Conservation (phyloP, 2,329 filamentous ascomycete genomes). For the Colletotrichum salicis region DNA sequence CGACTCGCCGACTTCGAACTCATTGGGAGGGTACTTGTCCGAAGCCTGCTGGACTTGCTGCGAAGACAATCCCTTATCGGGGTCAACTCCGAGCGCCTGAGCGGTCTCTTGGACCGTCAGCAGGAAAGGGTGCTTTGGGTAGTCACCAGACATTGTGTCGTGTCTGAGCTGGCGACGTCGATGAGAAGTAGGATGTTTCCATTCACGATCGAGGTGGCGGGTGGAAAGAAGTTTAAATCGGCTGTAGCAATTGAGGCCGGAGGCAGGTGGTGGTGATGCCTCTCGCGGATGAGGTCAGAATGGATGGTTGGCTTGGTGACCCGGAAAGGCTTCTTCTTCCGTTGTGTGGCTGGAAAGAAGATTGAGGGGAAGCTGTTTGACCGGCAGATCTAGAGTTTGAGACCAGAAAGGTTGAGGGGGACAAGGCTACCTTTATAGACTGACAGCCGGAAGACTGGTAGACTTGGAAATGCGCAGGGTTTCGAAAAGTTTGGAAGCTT, state of each 20-base stretch:
- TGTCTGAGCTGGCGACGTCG: constrained; percentile 28
- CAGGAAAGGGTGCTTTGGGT: constrained; percentile 68
- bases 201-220: constrained; percentile 4
- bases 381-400: constrained; percentile 10
- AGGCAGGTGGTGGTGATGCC: background rate
- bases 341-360: constrained; percentile 15
- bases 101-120: constrained; percentile 72
- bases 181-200: constrained; percentile 7
- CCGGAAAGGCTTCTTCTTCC: constrained; percentile 20
- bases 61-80: constrained; percentile 74
- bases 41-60: constrained; percentile 69
- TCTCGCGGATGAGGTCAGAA: constrained; percentile 6
- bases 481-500: constrained; percentile 30
- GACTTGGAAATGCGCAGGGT: constrained; percentile 24
- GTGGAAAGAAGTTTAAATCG: background rate
- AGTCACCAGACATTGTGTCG: constrained; percentile 56
- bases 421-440: constrained; percentile 35
- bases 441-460: constrained; percentile 23
- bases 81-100: constrained; percentile 68
- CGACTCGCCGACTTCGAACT: constrained; percentile 74
- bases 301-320: constrained; percentile 18
- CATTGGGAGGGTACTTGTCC: constrained; percentile 72
- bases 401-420: background rate
- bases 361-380: constrained; percentile 7
- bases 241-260: background rate